Conservation (phyloP, 192 early-diverging fungal species). For the Fimicolochytrium jonesii region DNA sequence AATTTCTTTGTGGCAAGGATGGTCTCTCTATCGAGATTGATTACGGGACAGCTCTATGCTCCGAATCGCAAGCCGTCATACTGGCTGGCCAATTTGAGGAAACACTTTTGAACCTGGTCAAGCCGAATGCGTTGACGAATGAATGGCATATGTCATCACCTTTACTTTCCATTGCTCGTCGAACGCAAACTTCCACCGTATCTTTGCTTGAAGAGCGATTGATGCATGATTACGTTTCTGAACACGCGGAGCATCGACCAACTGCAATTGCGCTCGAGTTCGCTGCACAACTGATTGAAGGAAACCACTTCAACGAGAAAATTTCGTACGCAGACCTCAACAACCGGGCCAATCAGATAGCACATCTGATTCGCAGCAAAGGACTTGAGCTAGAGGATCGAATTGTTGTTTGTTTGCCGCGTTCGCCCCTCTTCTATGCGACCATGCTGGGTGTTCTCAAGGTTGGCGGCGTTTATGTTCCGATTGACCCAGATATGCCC, state of each 20-base stretch:
- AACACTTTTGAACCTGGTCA: not conserved
- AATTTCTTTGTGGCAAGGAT: not conserved
- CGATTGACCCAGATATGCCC: slow-evolving; percentile 22
- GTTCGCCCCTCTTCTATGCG: slow-evolving; percentile 11
- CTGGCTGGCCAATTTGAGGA: slow-evolving; percentile 1
- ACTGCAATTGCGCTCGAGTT: not conserved
- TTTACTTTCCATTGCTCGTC: no score
- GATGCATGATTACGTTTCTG: no score
- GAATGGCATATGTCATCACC: no score
- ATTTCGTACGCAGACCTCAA: slow-evolving; percentile 33
- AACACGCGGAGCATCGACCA: not conserved
- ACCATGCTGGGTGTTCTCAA: slow-evolving; percentile 24
- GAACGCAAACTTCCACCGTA: no score
- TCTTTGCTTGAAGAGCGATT: no score
- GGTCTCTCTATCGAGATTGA: no score
- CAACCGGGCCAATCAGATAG: slow-evolving; percentile 17
- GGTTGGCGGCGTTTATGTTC: slow-evolving; percentile 25
- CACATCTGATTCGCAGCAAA: not conserved
- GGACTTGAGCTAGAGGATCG: slow-evolving; percentile 15
- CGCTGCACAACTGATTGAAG: not conserved
- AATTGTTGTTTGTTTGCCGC: slow-evolving; percentile 17
- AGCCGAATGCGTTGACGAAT: not conserved
- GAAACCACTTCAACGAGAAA: not conserved
- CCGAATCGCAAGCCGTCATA: not conserved
- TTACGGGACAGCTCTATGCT: no score